Evolutionary conservation across 2,329 filamentous ascomycete genomes (phyloP), one percentile per base, ranked within the genome.

Genomic region (Colletotrichum sp.): DNA sequence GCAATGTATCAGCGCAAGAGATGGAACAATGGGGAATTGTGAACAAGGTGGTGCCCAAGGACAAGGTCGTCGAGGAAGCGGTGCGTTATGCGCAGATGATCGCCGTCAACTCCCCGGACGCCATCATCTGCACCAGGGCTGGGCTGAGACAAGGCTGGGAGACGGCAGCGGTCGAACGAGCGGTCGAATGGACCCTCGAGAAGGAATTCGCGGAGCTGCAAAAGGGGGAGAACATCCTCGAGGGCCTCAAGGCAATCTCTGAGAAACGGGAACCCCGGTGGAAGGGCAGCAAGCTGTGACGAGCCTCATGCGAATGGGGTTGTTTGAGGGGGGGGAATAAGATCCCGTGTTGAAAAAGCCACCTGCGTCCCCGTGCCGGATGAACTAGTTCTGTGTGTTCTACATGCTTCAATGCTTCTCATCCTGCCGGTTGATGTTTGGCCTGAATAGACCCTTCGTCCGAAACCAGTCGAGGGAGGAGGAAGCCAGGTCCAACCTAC

Each of bases 141-240:
- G 87, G 84, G 1, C 77, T 87, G 36, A 79, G 86, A 26, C 79
- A 85, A 75, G 80, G 81, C 9, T 84, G 85, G 82, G 86, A 87
- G 82, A 82, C 82, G 52, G 84, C 80, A 5, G 85, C 84, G 69
- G 85, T 87, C 13, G 85, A 87, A 63, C 68, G 82, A 38, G 83
- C 86, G 1, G 73, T 76, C 5, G 73, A 72, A 10, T 79, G 78
- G 76, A 82, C 80, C 15, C 76, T 81, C 5, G 80, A 82, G 61
- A 82, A 78, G 71, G 80, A 82, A 57, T 82, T 80, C 74, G 80
- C 80, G n/a, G 80, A 81, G 58, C 71, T 82, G 38, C 80, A 81
- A 57, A 80, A 75, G 60, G 81, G 81, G 6, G 81, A 82, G 55
- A 82, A 82, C 58, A 82, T 82, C 7, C 66, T 79, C 12, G 81